A percentile compares a stretch with the other conserved stretches of the same genome.
Conservation (phyloP, 2,329 filamentous ascomycete genomes). For the Calonectria pauciramosa region DNA sequence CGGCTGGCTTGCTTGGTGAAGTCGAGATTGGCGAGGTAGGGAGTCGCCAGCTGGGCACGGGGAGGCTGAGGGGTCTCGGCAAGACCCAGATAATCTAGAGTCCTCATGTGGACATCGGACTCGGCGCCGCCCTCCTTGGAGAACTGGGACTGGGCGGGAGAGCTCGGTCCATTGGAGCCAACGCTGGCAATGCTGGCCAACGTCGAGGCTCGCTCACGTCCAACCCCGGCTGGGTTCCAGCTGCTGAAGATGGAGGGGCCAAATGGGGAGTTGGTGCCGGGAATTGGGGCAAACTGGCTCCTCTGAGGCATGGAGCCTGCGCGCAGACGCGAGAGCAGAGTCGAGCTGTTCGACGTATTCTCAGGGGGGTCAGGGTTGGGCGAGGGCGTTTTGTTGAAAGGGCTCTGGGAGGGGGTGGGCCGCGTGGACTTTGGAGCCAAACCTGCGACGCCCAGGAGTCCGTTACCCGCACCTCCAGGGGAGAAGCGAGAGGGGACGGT, state of each 20-base stretch:
- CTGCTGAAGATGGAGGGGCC: constrained; percentile 91
- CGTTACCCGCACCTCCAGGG: constrained; percentile 76
- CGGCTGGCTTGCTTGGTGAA: constrained; percentile 85
- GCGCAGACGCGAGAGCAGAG: constrained; percentile 85
- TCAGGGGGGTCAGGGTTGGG: constrained; percentile 66
- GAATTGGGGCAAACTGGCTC: constrained; percentile 74
- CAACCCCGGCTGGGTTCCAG: constrained; percentile 78
- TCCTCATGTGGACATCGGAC: constrained; percentile 88
- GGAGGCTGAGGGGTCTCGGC: constrained; percentile 91
- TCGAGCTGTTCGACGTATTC: constrained; percentile 71
- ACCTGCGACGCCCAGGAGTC: constrained; percentile 68
- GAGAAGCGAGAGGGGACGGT: constrained; percentile 97
- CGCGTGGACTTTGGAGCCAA: constrained; percentile 83
- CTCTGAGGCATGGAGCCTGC: constrained; percentile 96
- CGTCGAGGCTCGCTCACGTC: constrained; percentile 87
- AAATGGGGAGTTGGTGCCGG: constrained; percentile 76
- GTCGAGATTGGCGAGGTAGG: constrained; percentile 81
- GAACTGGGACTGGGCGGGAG: constrained; percentile 87
- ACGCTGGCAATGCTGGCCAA: constrained; percentile 87
- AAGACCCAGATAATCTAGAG: constrained; percentile 93
- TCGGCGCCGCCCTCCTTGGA: constrained; percentile 88
- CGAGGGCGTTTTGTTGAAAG: constrained; percentile 79
- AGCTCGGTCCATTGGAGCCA: constrained; percentile 90
- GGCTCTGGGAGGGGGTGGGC: constrained; percentile 87
- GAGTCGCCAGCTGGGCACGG: constrained; percentile 80